Evolutionary conservation across 805 yeast genomes (phyloP), one percentile per base, ranked within the genome.

Genomic region (Brettanomyces bruxellensis): DNA sequence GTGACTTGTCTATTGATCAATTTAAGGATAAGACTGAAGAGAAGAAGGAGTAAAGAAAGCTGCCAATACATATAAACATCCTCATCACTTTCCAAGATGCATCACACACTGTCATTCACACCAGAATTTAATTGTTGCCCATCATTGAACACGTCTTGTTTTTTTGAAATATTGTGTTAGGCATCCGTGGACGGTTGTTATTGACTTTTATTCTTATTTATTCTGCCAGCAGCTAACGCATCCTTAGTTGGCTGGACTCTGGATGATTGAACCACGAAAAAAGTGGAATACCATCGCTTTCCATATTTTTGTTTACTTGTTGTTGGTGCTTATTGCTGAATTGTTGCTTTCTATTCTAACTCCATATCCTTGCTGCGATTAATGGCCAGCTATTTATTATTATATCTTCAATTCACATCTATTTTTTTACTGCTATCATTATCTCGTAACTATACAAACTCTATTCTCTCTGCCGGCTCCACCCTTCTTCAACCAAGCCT

Each of bases 1-100:
- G 69, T 57, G 62, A 66, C 54, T 58, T 66, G 45, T 59, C 65
- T 32, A 55, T 62, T 47, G 67, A 63, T 44, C 56, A 54, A 52
- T 61, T 63, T 53, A 58, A 58, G 53, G 49, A 53, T 38, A 14
- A 32, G 3, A 23, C 32, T 9, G 32, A 6, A 28, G 32, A 28
- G 11, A 28, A 28, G 32, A 28, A 28, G 9, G 32, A 28, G 11
- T 28, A 28, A 28, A 28, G 7, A 9, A 18, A 28, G 9, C 32
- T 28, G 2, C 32, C 32, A 28, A 7, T 28, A 28, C 32, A 28
- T 7, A 28, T 6, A 6, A 28, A 7, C 7, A 28, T 28, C 32
- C 11, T 28, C 11, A 9, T 28, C 3, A 6, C 11, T 9, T 9
- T 28, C 32, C 32, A 28, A 9, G 11, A 28, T 28, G 32, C 32